Base-by-base conservation (phyloP, 495 filamentous ascomycete species). In the Daldinia caldariorum region DNA sequence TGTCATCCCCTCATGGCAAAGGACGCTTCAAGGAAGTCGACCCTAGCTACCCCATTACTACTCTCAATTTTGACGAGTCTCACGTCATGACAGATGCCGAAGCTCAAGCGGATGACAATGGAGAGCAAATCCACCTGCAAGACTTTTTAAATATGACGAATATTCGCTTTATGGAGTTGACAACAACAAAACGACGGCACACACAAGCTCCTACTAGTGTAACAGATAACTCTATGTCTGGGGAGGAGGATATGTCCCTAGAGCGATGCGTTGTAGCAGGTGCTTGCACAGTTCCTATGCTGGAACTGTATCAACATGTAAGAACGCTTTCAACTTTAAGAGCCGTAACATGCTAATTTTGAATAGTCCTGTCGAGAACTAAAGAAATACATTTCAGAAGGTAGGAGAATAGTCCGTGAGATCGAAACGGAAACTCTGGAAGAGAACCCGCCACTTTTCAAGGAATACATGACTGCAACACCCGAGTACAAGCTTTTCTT, bases 101-200 rank as follows among this genome's bases (percentile, higher is more conserved):
- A 29, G 59, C 76, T 45, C 63, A 73, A 56, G 76, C 76, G 9
- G 84, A 85, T 43, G 83, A 84, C 49, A 75, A 80, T 43, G 78
- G 78, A 50, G 89, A 92, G 61, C 87, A 88, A 13, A 94, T 99
- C 29, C 90, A 94, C 56, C 83, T 99, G 2, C 92, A 97, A 72
- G 90, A 97, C 39, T 99, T 99, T 79, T 80, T 99, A 50, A 92
- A 97, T 71, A 88, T 97, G 87, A 97, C 95, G 5, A 92, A 90
- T 63, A 97, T 99, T 71, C 91, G 94, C 41, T 99, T 99, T 80
- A 97, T 99, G 90, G 96, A 99, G 74, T 84, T 97, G 31, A 97
- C 92, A 1, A 87, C 87, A 1, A 97, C 94, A 0, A 99, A 97
- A 78, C 84, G 95, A 67, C 85, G 95, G 49, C 91, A 94, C 74